Evolutionary conservation across 192 early-diverging fungal genomes (phyloP), one percentile per base, ranked within the genome.

Genomic region (Coemansia sp.): DNA sequence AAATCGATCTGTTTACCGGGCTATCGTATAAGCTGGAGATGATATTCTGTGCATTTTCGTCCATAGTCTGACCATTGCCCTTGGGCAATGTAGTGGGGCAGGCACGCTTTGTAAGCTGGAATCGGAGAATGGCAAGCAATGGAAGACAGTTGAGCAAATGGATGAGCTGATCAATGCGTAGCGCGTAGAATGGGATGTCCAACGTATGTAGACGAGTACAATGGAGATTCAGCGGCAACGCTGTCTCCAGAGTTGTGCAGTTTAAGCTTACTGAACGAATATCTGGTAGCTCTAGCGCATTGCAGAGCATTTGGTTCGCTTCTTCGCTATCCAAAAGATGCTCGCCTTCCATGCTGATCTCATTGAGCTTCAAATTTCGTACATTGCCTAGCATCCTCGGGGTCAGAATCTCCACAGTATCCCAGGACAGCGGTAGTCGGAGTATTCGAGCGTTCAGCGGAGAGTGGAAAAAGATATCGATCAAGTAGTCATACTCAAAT

Each of bases 321-420:
- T 65, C 63, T 25, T 65, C 63, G 37, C 26, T 20, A 21, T 65
- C 63, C 52, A 65, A 42, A 16, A 57, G 8, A 45, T 65, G 63
- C 29, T 65, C 63, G 25, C 46, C 46, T 21, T 65, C 63, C 53
- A 65, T 25, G 26, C 35, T 56, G 26, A 65, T 56, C n/a, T 55
- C 52, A 18, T 16, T n/a, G 15, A 65, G 52, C 20, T 39, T 6
- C 53, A 65, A 26, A 4, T 42, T 25, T n/a, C 28, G 51, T 3
- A 57, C 48, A 2, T 30, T 7, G 16, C 25, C n/a, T 18, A 65
- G 39, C 31, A 57, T 53, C 15, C 18, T 15, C 13, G 63, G 49
- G 25, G 37, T 43, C 10, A 65, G 63, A 12, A 65, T 7, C 63
- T 65, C 63, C 20, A 65, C 63, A 4, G 53, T 48, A 35, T 65